These are phyloP conservation scores for Emergomyces pasteurianus DNA, from an alignment of 2,329 filamentous ascomycete genomes.

Conservation along the genomic window DNA sequence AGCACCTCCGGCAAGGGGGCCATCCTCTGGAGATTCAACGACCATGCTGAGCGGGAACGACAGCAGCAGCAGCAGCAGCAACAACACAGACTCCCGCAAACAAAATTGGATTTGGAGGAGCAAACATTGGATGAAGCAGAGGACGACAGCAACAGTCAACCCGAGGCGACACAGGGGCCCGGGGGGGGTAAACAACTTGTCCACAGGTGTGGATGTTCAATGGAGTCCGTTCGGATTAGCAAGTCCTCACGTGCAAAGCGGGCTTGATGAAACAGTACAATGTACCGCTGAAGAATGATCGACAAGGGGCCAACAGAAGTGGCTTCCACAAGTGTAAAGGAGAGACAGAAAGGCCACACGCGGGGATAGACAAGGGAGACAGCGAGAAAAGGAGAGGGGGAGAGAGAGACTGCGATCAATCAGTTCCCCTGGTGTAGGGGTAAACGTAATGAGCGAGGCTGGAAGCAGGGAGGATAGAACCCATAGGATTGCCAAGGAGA, in stretches of 20 bases:
- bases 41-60: slow-evolving; percentile 5
- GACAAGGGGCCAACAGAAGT: background rate
- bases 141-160: background rate
- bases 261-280: slow-evolving; percentile 4
- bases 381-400: background rate
- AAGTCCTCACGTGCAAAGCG: slow-evolving; percentile 5
- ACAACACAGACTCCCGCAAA: background rate
- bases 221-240: background rate
- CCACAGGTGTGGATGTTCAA: background rate
- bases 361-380: background rate
- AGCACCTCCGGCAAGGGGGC: slow-evolving; percentile 4
- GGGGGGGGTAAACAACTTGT: background rate
- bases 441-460: background rate
- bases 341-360: background rate
- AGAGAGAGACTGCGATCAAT: background rate
- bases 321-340: background rate
- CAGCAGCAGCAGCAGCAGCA: background rate
- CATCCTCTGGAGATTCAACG: slow-evolving; percentile 6
- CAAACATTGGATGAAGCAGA: background rate
- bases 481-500: too few relatives aligned
- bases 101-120: background rate
- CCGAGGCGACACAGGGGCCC: background rate
- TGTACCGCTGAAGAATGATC: background rate
- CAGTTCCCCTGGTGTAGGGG: background rate
- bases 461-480: too few relatives aligned